Evolutionary conservation across 192 early-diverging fungal genomes (phyloP), one percentile per base, ranked within the genome.

Genomic region (Pilaira anomala): DNA sequence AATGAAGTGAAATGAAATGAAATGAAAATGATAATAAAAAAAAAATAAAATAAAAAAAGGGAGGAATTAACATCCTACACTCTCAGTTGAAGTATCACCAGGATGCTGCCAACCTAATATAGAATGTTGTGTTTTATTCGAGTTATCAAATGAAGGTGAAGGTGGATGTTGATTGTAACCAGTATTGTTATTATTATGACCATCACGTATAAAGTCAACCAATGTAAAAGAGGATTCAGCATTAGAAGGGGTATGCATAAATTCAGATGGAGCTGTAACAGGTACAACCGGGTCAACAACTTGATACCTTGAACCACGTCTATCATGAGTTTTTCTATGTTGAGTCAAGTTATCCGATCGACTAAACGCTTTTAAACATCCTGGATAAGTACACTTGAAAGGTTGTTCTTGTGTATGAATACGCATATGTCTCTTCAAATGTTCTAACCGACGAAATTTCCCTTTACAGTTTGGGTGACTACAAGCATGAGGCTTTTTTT

Each of bases 361-460:
- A 12, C 81, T 76, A 76, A 91, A 91, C 0, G 62, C 58, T 41
- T 82, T 81, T 42, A 69, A 67, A 49, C 88, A 90, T 6, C 78
- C 80, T 5, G 59, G 61, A 21, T 73, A 65, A 3, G 66, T 70
- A 65, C 88, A 90, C 18, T 67, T 63, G 64, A 80, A 90, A 0
- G 88, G 88, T 24, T 79, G 79, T 53, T 85, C 84, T 1, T 82
- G 75, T 1, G 86, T 85, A 62, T 90, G 88, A 16, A 69, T 76
- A 3, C 91, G 83, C 69, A 81, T 80, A 72, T 93, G 90, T 19
- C 91, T 76, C 59, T 87, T 84, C 13, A 93, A 77, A 59, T 93
- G 91, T 63, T 91, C 89, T 53, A 83, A 80, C 30, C 89, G 86
- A 71, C 91, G 90, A 67, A 93, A 93, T 19, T 78, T 63, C 52